A percentile compares a stretch with the other conserved stretches of the same genome.
phyloP scores from a whole-genome alignment of 441 rosid species.

The Erodium moschatum region DNA sequence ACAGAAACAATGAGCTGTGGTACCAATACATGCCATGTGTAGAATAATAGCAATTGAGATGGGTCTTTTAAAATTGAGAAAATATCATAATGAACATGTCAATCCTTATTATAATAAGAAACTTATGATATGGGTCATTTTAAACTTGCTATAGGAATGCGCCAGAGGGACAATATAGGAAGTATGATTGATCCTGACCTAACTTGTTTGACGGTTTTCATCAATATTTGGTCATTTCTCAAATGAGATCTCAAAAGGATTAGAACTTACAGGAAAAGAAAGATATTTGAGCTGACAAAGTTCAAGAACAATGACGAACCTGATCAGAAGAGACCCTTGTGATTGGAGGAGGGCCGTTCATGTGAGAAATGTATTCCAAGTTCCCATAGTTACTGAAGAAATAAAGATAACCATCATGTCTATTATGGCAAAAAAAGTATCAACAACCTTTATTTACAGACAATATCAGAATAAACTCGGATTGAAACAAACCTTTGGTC shows the following conservation, averaged over 20 bases:
- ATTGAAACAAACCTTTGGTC: conserved; percentile 9
- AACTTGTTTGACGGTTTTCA: neutral
- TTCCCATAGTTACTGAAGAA: conserved; percentile 32
- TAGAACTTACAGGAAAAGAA: neutral
- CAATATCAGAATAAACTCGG: too few species aligned
- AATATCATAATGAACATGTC: neutral
- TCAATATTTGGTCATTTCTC: neutral
- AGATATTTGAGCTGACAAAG: neutral
- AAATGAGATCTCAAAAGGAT: neutral
- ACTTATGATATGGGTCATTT: neutral
- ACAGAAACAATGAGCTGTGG: conserved; percentile 1
- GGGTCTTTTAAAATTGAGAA: neutral
- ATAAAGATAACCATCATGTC: conserved; percentile 17
- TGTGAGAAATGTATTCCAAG: conserved; percentile 26
- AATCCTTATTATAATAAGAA: neutral
- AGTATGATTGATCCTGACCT: neutral
- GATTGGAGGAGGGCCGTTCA: conserved; percentile 26
- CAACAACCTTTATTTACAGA: neutral
- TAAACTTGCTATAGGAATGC: neutral
- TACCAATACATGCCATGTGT: neutral
- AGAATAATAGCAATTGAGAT: neutral
- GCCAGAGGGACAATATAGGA: neutral
- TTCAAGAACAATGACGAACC: conserved; percentile 31
- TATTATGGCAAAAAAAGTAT: neutral
- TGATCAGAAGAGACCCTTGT: conserved; percentile 57